Evolutionary conservation across 2,329 filamentous ascomycete species (phyloP).

Genomic region (Aureobasidium sp.): DNA sequence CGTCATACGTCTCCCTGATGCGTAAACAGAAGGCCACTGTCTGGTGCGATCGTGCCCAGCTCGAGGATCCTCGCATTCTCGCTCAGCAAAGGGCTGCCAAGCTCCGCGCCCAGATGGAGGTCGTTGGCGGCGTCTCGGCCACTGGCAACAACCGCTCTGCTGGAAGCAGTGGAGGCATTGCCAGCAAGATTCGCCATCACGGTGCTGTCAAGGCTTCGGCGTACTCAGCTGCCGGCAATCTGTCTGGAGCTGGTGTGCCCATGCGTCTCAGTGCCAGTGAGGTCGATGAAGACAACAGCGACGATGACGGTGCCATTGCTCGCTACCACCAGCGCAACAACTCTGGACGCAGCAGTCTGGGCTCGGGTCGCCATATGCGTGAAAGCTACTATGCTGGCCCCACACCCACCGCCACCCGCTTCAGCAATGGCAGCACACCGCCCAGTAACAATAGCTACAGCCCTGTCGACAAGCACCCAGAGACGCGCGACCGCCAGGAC

Average conservation of each 20-base stretch:
- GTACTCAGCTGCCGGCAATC: constrained; percentile 64
- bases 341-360: constrained; percentile 61
- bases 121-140: constrained; percentile 52
- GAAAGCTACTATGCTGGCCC: constrained; percentile 24
- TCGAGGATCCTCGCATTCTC: constrained; percentile 75
- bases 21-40: constrained; percentile 96
- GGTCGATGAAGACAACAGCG: constrained; percentile 79
- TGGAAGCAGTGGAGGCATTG: constrained; percentile 43
- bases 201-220: constrained; percentile 70
- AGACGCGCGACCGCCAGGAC: constrained; percentile 10
- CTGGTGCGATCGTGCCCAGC: constrained; percentile 92
- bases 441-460: constrained; percentile 34
- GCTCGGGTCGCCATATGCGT: constrained; percentile 33
- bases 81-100: constrained; percentile 83
- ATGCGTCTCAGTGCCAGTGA: constrained; percentile 91
- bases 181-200: constrained; percentile 82
- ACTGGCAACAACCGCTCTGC: constrained; percentile 20
- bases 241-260: constrained; percentile 72
- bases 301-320: constrained; percentile 52
- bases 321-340: constrained; percentile 60
- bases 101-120: constrained; percentile 74
- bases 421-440: constrained; percentile 47
- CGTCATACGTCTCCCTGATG: constrained; percentile 91
- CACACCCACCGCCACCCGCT: constrained; percentile 24
- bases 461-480: constrained; percentile 23